Conservation (phyloP, 2,329 filamentous ascomycete species). For the Clonostachys rhizophaga region DNA sequence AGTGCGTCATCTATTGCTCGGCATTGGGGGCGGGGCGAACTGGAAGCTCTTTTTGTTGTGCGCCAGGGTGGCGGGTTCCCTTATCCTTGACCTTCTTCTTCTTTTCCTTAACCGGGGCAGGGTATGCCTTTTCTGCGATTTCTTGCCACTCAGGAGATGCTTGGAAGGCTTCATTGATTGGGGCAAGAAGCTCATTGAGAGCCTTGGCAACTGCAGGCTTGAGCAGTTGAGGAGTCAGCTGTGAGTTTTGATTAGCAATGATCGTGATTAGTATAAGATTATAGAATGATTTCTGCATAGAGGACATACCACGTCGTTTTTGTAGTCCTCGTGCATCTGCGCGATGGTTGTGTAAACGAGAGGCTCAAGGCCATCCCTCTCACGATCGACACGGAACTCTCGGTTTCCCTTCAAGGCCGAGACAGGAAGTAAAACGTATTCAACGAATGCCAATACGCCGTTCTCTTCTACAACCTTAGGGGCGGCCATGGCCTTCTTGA, state of each 20-base stretch:
- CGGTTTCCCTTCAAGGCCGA: constrained; percentile 52
- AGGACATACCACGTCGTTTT: constrained; percentile 65
- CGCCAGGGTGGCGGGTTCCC: constrained; percentile 59
- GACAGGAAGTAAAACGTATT: constrained; percentile 80
- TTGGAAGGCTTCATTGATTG: constrained; percentile 72
- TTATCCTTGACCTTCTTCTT: constrained; percentile 79
- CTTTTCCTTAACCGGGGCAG: constrained; percentile 40
- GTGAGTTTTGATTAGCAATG: constrained; percentile 1
- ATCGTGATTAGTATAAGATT: not conserved
- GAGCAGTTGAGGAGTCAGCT: constrained; percentile 76
- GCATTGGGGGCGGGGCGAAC: too few relatives aligned
- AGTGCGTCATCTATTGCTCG: too few relatives aligned
- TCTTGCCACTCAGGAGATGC: constrained; percentile 72
- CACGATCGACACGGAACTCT: constrained; percentile 64
- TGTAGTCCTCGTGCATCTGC: constrained; percentile 76
- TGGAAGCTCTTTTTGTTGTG: not conserved
- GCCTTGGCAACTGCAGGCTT: constrained; percentile 79
- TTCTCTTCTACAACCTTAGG: constrained; percentile 79
- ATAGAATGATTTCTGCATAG: not conserved
- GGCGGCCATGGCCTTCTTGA: constrained; percentile 77
- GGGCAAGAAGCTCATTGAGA: constrained; percentile 68
- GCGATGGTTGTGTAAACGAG: constrained; percentile 75
- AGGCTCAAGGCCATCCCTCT: constrained; percentile 62
- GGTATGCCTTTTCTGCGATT: constrained; percentile 69
- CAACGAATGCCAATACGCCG: constrained; percentile 79